Conservation (phyloP, 495 filamentous ascomycete genomes). For the Eremomyces bilateralis region DNA sequence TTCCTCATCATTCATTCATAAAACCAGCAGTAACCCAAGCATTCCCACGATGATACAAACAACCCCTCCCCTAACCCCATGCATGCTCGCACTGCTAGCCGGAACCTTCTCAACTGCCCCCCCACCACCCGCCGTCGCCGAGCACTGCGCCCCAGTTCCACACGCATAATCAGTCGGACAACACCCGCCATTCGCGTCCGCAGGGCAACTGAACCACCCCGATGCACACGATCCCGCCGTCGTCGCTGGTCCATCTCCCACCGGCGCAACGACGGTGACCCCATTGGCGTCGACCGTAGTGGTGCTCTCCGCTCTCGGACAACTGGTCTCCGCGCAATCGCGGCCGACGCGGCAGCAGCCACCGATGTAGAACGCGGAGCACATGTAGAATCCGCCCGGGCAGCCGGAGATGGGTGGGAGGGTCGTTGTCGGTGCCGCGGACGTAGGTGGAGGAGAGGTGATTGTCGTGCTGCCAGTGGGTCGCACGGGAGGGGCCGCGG, state of each 20-base stretch:
- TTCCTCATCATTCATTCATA: no score
- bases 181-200: background rate
- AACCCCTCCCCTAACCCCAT: no score
- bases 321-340: slow-evolving; percentile 51
- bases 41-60: no score
- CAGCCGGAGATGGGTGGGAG: no score
- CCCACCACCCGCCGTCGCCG: background rate
- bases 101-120: background rate
- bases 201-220: background rate
- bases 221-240: background rate
- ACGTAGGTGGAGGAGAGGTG: slow-evolving; percentile 15
- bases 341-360: slow-evolving; percentile 70
- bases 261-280: slow-evolving; percentile 37
- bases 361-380: slow-evolving; percentile 39
- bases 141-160: background rate
- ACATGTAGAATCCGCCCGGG: slow-evolving; percentile 57
- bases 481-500: slow-evolving; percentile 25
- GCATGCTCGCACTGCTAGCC: no score
- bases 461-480: slow-evolving; percentile 27
- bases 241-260: background rate
- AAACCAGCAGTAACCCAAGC: no score
- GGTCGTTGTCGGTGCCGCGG: slow-evolving; percentile 17
- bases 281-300: slow-evolving; percentile 40
- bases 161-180: background rate
- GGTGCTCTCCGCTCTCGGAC: slow-evolving; percentile 24